These are phyloP conservation scores for Tolypocladium sp. DNA, from an alignment of 2,329 filamentous ascomycete genomes.

Conservation along the genomic window DNA sequence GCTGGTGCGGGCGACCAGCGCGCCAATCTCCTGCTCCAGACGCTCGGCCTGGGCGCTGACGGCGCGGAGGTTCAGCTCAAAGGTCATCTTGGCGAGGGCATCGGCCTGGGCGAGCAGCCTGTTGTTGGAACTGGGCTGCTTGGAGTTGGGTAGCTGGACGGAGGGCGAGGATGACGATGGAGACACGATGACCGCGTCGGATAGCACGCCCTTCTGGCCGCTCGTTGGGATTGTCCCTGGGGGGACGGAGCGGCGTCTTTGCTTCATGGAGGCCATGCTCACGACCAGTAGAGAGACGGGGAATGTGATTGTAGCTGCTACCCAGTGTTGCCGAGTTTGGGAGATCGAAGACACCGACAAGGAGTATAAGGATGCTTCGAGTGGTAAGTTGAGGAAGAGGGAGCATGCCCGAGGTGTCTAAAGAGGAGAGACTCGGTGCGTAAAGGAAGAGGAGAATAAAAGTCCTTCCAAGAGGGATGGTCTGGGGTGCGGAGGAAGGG, in stretches of 20 bases:
- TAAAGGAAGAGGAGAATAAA: neutral
- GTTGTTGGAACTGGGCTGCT: neutral
- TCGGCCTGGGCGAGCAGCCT: constrained; percentile 17
- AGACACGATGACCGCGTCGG: neutral
- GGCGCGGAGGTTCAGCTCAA: constrained; percentile 24
- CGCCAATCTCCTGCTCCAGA: constrained; percentile 18
- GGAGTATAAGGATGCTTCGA: too few species aligned
- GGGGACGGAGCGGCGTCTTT: neutral
- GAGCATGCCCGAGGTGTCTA: neutral
- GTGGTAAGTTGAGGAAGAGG: neutral
- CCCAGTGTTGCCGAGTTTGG: neutral
- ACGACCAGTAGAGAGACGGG: neutral
- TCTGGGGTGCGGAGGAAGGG: neutral
- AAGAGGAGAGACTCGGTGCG: neutral
- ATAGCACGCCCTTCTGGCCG: neutral
- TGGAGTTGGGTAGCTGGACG: neutral
- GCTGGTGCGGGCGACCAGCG: constrained; percentile 14
- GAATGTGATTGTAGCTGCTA: neutral
- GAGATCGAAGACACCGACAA: too few species aligned
- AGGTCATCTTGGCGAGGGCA: constrained; percentile 24
- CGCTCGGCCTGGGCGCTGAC: constrained; percentile 16
- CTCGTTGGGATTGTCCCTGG: neutral
- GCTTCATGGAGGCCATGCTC: neutral
- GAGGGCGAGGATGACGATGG: neutral
- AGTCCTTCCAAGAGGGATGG: neutral